A percentile compares a stretch with the other conserved stretches of the same genome.
phyloP scores from a whole-genome alignment of 2,329 filamentous ascomycete species.

The Paraphaeosphaeria minitans region DNA sequence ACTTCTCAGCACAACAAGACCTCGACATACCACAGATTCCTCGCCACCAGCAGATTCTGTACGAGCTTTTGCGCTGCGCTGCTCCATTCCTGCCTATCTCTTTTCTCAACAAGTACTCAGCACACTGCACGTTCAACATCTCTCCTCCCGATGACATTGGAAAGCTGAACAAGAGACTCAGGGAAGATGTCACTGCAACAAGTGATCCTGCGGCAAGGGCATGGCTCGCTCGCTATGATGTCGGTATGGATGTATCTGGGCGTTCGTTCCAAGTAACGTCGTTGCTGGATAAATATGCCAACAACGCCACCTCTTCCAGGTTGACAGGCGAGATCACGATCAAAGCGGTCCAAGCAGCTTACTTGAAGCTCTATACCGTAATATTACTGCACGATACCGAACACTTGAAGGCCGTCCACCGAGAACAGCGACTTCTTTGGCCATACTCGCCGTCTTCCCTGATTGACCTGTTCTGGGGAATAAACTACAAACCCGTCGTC shows the following conservation, averaged over 20 bases:
- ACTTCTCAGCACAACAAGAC: conserved; percentile 4
- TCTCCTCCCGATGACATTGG: conserved; percentile 25
- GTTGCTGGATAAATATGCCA: conserved; percentile 4
- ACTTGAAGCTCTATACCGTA: conserved; percentile 23
- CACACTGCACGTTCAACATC: conserved; percentile 27
- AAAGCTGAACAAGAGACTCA: conserved; percentile 25
- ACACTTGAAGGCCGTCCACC: background rate
- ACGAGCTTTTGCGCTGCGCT: conserved; percentile 9
- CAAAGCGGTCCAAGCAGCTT: conserved; percentile 19
- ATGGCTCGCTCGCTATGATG: conserved; percentile 34
- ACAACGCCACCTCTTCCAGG: background rate
- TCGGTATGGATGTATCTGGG: background rate
- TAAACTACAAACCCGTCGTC: conserved; percentile 19
- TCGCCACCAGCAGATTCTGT: conserved; percentile 8
- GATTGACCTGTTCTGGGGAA: conserved; percentile 19
- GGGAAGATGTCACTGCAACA: conserved; percentile 11
- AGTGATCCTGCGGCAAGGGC: conserved; percentile 15
- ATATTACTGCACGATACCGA: conserved; percentile 17
- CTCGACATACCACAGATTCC: conserved; percentile 23
- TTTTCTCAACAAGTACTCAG: conserved; percentile 30
- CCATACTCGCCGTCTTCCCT: background rate
- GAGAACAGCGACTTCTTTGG: conserved; percentile 7
- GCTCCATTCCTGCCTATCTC: conserved; percentile 19
- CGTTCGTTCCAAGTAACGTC: background rate
- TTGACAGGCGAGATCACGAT: conserved; percentile 17